Evolutionary conservation across 495 filamentous ascomycete genomes (phyloP).

Genomic region (Platismatia glauca): DNA sequence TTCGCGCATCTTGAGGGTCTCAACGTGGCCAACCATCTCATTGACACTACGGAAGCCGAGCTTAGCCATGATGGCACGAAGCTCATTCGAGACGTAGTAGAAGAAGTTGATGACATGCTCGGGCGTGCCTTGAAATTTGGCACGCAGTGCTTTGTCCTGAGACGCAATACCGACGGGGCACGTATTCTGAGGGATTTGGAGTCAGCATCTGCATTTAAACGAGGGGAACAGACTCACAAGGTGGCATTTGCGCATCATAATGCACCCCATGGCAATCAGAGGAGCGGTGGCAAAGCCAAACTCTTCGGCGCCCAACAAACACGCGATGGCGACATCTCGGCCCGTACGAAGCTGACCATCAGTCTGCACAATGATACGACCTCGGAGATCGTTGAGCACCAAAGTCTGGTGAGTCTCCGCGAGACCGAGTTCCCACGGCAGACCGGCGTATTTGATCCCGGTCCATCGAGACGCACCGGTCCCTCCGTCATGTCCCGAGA

Average conservation of each 20-base stretch:
- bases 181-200: constrained; percentile 47
- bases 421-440: constrained; percentile 96
- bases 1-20: constrained; percentile 78
- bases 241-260: constrained; percentile 81
- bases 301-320: constrained; percentile 92
- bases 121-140: constrained; percentile 90
- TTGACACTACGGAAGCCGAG: constrained; percentile 93
- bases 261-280: constrained; percentile 94
- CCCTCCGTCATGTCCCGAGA: constrained; percentile 96
- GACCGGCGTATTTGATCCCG: constrained; percentile 98
- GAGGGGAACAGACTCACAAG: neutral
- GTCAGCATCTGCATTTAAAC: neutral
- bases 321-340: constrained; percentile 92
- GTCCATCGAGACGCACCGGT: constrained; percentile 98
- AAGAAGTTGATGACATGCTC: constrained; percentile 99
- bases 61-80: constrained; percentile 96
- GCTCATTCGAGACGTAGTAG: constrained; percentile 96
- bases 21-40: constrained; percentile 95
- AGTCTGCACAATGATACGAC: constrained; percentile 94
- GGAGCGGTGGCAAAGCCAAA: constrained; percentile 98
- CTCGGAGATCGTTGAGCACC: constrained; percentile 95
- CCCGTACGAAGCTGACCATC: constrained; percentile 94
- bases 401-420: constrained; percentile 98
- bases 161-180: constrained; percentile 97
- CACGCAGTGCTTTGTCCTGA: constrained; percentile 87